Conservation (phyloP, 2,329 filamentous ascomycete genomes). For the Colletotrichum sansevieriae region DNA sequence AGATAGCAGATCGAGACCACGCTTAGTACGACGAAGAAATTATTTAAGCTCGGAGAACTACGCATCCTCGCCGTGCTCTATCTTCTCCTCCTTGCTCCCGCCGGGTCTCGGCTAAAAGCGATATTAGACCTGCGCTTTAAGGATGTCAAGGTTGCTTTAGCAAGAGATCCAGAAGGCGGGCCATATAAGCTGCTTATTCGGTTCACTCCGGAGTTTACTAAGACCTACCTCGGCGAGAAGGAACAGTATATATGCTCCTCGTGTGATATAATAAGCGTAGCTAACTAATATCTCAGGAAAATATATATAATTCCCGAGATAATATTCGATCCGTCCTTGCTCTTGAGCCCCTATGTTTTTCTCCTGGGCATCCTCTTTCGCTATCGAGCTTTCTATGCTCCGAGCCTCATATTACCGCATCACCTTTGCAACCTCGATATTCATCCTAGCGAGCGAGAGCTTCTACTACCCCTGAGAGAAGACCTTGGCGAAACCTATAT, state of each 20-base stretch:
- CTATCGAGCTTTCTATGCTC: no score
- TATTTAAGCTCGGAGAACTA: slow-evolving; percentile 21
- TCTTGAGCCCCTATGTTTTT: no score
- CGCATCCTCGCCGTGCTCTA: slow-evolving; percentile 45
- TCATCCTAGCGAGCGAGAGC: no score
- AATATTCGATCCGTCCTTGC: no score
- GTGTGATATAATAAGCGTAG: not conserved
- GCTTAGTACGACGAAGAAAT: slow-evolving; percentile 46
- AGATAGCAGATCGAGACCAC: slow-evolving; percentile 45
- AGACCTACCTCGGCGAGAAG: slow-evolving; percentile 38
- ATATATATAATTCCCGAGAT: no score
- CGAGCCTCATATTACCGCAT: no score
- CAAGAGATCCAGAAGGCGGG: slow-evolving; percentile 14
- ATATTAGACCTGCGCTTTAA: slow-evolving; percentile 42
- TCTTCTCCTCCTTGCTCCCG: slow-evolving; percentile 43
- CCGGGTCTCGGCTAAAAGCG: slow-evolving; percentile 38
- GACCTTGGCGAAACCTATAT: no score
- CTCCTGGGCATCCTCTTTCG: no score
- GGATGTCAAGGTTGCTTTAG: slow-evolving; percentile 41
- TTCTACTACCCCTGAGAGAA: no score
- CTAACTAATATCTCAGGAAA: no score
- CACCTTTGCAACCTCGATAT: no score
- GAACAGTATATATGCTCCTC: not conserved
- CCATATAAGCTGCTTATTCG: slow-evolving; percentile 34
- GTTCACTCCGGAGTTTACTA: slow-evolving; percentile 45